Conservation (phyloP, 148 eudicot genomes). For the Oxyria digyna region DNA sequence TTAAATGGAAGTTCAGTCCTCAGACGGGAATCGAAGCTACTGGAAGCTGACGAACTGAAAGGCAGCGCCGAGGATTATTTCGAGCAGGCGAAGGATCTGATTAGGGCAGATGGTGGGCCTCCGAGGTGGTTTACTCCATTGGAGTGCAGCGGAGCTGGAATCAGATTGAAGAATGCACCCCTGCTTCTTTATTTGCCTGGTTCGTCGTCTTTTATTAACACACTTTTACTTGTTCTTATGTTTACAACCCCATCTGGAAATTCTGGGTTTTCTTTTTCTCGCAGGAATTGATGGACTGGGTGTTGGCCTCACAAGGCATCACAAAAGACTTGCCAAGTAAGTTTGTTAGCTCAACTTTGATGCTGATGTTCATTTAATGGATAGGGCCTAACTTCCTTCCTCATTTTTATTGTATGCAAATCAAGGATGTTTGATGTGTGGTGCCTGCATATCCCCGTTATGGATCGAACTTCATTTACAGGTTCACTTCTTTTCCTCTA, state of each 20-base stretch:
- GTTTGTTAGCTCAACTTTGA: conserved; percentile 7
- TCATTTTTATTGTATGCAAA: background rate
- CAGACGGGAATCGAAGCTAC: background rate
- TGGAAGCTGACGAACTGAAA: conserved; percentile 13
- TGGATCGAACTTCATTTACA: conserved; percentile 11
- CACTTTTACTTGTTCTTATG: background rate
- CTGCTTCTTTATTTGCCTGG: conserved; percentile 16
- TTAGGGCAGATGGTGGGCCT: conserved; percentile 23
- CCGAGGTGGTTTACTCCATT: conserved; percentile 40
- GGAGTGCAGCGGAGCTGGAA: conserved; percentile 15
- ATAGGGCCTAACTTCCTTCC: background rate
- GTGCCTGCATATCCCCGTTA: conserved; percentile 15
- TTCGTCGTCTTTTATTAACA: background rate
- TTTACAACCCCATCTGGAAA: background rate
- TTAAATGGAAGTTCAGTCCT: background rate
- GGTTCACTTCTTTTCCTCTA: conserved; percentile 1
- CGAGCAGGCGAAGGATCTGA: conserved; percentile 24
- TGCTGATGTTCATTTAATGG: background rate
- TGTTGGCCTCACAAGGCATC: conserved; percentile 52
- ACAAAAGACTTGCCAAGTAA: conserved; percentile 49
- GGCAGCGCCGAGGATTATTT: conserved; percentile 22
- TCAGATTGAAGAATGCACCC: conserved; percentile 17
- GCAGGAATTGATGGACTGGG: conserved; percentile 63
- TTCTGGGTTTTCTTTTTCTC: conserved; percentile 1
- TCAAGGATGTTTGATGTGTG: conserved; percentile 14